These are phyloP conservation scores for Mimosa bimucronata DNA, from an alignment of 306 rosid species.

Conservation along the genomic window DNA sequence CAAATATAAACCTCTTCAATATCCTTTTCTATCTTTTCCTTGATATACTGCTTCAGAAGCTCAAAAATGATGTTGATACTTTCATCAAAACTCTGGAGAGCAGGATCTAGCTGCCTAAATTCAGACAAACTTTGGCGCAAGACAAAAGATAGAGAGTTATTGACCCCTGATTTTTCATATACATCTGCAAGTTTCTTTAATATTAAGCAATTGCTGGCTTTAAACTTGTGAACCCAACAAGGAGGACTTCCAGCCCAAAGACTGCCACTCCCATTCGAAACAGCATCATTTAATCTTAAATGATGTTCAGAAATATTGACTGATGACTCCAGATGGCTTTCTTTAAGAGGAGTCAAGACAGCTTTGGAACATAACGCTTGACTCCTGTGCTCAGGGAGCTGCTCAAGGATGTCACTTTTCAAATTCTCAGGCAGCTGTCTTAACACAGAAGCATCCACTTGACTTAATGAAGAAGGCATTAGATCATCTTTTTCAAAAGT, in stretches of 20 bases:
- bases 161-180: slow-evolving; percentile 55
- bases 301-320: slow-evolving; percentile 36
- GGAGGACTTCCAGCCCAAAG: slow-evolving; percentile 93
- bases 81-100: slow-evolving; percentile 52
- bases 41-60: slow-evolving; percentile 80
- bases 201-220: slow-evolving; percentile 58
- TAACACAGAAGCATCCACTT: slow-evolving; percentile 78
- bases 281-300: slow-evolving; percentile 44
- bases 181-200: slow-evolving; percentile 63
- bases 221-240: slow-evolving; percentile 76
- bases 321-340: slow-evolving; percentile 41
- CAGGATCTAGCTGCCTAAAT: slow-evolving; percentile 49
- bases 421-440: slow-evolving; percentile 76
- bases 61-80: slow-evolving; percentile 59
- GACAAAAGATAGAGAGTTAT: slow-evolving; percentile 58
- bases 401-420: slow-evolving; percentile 67
- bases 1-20: slow-evolving; percentile 92
- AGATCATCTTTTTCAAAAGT: slow-evolving; percentile 58
- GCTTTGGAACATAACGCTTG: slow-evolving; percentile 49
- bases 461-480: slow-evolving; percentile 87
- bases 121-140: slow-evolving; percentile 52
- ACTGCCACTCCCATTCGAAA: slow-evolving; percentile 37
- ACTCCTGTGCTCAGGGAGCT: slow-evolving; percentile 79
- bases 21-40: slow-evolving; percentile 65
- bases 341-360: slow-evolving; percentile 31